A percentile compares a stretch with the other conserved stretches of the same genome.
phyloP scores from a whole-genome alignment of 805 yeast species.

The Alloascoidea africana region DNA sequence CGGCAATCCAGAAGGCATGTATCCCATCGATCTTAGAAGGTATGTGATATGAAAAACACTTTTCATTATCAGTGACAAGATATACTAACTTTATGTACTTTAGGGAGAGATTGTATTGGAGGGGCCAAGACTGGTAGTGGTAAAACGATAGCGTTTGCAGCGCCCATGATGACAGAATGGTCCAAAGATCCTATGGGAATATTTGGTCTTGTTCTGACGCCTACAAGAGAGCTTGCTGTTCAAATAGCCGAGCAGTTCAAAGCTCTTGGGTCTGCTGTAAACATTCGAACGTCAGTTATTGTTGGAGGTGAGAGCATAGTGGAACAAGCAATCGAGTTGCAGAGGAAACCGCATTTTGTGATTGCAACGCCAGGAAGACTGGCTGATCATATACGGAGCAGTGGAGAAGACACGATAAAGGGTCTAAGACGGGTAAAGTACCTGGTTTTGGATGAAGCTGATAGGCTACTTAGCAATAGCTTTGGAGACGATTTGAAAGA shows the following conservation, averaged over 20 bases:
- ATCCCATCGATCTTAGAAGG: conserved; percentile 74
- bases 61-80: neutral
- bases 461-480: conserved; percentile 70
- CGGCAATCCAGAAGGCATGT: conserved; percentile 76
- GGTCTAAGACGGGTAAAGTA: conserved; percentile 70
- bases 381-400: conserved; percentile 78
- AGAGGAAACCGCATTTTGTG: conserved; percentile 80
- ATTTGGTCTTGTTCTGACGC: conserved; percentile 55
- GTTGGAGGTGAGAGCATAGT: conserved; percentile 95
- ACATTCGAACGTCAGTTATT: conserved; percentile 64
- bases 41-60: conserved; percentile 3
- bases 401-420: conserved; percentile 76
- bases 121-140: conserved; percentile 98
- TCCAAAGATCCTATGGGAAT: conserved; percentile 91
- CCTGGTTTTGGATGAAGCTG: conserved; percentile 92
- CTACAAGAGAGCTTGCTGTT: conserved; percentile 77
- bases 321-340: conserved; percentile 72
- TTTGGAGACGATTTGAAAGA: conserved; percentile 65
- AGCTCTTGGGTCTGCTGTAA: conserved; percentile 83
- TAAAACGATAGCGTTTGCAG: conserved; percentile 93
- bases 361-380: conserved; percentile 95
- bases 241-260: conserved; percentile 95
- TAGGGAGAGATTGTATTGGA: conserved; percentile 80
- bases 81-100: neutral
- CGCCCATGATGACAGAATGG: conserved; percentile 94